Base-by-base conservation (phyloP, 2,329 filamentous ascomycete species). In the Pestalotiopsis sp. region DNA sequence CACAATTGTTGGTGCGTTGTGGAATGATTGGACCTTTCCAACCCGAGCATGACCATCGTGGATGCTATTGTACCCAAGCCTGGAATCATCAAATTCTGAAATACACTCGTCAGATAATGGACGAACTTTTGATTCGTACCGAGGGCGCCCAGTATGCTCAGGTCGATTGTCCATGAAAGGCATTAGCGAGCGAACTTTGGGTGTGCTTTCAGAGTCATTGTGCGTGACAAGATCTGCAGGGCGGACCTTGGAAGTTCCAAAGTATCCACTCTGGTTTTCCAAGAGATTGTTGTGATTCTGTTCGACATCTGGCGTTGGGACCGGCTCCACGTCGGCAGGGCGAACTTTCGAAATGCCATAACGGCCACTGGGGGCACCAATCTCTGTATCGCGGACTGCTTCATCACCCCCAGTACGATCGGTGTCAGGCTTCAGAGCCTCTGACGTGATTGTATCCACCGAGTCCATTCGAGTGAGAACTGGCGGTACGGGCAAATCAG, bases 401-500 rank as follows among this genome's bases (percentile, higher is more conserved):
- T 68, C 59, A 14, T 14, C 60, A 39, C 72, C 71, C 14, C 69
- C 70, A 64, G 68, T 60, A 39, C 69, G 70, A 52, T 61, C 41
- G 27, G 6, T 6, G 14, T 61, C 64, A 56, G 27, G 38, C 36
- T 36, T 25, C 36, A 27, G n/a, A n/a, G 36, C 27, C 17, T 12
- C 17, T 5, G 17, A 17, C 38, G n/a, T 41, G 11, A 36, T 41
- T 20, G 60, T 62, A 41, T 38, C 14, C 25, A 56, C 39, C 13
- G 68, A 57, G 2, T 68, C 69, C 12, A 66, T 17, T 27, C 56
- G 67, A 13, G 72, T 76, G 20, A 78, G 62, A n/a, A 77, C 64
- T 3, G 75, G 74, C 45, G 76, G 74, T 38, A 74, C 66, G 59
- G 76, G 75, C 25, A 71, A 45, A 23, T 77, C 74, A 17, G 69